Conservation (phyloP, 2,329 filamentous ascomycete genomes). For the Gliomastix tumulicola region DNA sequence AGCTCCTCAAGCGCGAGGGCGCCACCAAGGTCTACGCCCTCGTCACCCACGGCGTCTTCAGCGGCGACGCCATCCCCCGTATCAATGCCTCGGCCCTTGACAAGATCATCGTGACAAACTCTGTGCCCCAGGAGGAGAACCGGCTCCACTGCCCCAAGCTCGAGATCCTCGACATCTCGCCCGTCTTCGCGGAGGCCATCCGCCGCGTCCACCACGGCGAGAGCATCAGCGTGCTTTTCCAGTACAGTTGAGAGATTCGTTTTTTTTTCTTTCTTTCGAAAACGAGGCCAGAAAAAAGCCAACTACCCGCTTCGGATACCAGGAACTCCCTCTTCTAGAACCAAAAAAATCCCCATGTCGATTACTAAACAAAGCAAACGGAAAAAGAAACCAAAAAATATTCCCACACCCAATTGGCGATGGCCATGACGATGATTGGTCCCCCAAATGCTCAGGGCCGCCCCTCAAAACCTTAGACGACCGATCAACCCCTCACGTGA, state of each 20-base stretch:
- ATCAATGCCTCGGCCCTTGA: slow-evolving; percentile 92
- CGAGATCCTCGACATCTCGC: slow-evolving; percentile 82
- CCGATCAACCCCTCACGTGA: too few species aligned
- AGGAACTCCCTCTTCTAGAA: too few species aligned
- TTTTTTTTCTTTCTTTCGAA: neutral
- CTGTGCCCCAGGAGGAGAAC: slow-evolving; percentile 83
- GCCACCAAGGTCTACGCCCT: slow-evolving; percentile 88
- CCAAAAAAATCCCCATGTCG: too few species aligned
- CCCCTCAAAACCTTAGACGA: too few species aligned
- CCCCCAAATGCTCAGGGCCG: too few species aligned
- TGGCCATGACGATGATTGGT: too few species aligned
- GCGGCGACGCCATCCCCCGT: slow-evolving; percentile 86
- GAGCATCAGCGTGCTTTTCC: slow-evolving; percentile 90
- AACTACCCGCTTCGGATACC: too few species aligned
- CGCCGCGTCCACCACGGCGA: slow-evolving; percentile 95
- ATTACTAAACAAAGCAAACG: too few species aligned
- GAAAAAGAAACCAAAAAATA: too few species aligned
- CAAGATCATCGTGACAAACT: slow-evolving; percentile 93
- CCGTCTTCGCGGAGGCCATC: slow-evolving; percentile 92
- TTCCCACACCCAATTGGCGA: too few species aligned
- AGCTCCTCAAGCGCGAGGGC: slow-evolving; percentile 92
- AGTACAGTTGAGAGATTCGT: slow-evolving; percentile 17
- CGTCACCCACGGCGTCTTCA: slow-evolving; percentile 90
- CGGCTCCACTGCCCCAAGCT: slow-evolving; percentile 74
- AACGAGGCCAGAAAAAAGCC: neutral